Base-by-base conservation (phyloP, 495 filamentous ascomycete species). In the Thozetella sp. region DNA sequence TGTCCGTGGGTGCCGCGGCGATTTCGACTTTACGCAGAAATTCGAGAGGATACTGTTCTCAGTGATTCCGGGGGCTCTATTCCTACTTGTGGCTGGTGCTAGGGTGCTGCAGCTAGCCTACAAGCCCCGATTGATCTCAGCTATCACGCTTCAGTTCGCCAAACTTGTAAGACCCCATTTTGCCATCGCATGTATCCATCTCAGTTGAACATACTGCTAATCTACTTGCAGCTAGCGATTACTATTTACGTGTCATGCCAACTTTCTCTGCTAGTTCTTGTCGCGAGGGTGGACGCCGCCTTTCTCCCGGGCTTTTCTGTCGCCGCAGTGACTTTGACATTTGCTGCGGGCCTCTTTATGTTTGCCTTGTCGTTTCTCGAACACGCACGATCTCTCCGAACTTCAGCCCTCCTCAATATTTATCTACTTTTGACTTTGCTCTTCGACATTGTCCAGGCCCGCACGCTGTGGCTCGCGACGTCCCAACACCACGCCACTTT, bases 21-120 rank as follows among this genome's bases (percentile, higher is more conserved):
- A 63, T 45, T 82, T 89, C 64, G 86, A 90, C 55, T 90, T 88
- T 63, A 86, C 84, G 22, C 68, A 86, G 22, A 67, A 81, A 26
- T 87, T 88, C 57, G 83, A 89, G 65, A 76, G 84, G 56, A 71
- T 76, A 1, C 77, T 88, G 40, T 70, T 86, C 17, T 72, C 75
- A 12, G 72, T 85, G 3, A 63, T 84, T 3, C 83, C 83, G 2
- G 69, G 79, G 20, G 62, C 71, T 9, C 53, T 84, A 22, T 72
- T 86, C 22, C 65, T 88, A 26, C 63, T 81, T 15, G 20, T 79
- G 2, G 22, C 50, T 2, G 15, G 4, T 2, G 4, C 9, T 12
- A 22, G 20, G 15, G 15, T 52, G 10, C 4, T 52, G 13, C 30
- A 37, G 6, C 30, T 37, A 6, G 20, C 4, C 25, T 22, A 25